Conservation (phyloP, 1,284 basidiomycete species). For the Ceratobasidium sp. region DNA sequence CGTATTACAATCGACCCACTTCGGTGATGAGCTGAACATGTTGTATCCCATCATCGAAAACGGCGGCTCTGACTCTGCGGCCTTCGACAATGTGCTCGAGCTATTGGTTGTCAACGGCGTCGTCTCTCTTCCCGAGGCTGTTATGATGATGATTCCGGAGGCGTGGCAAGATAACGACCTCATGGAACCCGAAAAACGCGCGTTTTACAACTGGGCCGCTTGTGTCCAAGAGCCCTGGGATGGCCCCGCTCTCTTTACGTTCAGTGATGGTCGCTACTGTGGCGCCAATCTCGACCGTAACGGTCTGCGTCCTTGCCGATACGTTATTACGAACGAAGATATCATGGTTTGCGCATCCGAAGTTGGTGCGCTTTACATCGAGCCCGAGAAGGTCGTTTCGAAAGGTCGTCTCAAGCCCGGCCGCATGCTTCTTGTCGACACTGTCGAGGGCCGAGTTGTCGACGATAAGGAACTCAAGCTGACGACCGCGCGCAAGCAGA, state of each 20-base stretch:
- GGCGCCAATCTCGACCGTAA: slow-evolving; percentile 97
- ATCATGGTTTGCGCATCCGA: slow-evolving; percentile 98
- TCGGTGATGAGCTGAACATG: slow-evolving; percentile 91
- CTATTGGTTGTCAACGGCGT: slow-evolving; percentile 94
- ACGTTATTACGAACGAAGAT: slow-evolving; percentile 92
- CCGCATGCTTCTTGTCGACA: slow-evolving; percentile 96
- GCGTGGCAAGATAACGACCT: slow-evolving; percentile 96
- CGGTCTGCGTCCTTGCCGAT: slow-evolving; percentile 93
- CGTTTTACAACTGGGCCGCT: slow-evolving; percentile 97
- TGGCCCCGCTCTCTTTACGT: slow-evolving; percentile 94
- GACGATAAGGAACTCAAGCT: slow-evolving; percentile 96
- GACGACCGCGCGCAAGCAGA: slow-evolving; percentile 87
- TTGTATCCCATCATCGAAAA: slow-evolving; percentile 96
- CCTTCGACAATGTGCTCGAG: slow-evolving; percentile 97
- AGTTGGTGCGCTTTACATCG: slow-evolving; percentile 88
- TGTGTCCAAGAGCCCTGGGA: slow-evolving; percentile 98
- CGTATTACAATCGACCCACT: slow-evolving; percentile 87
- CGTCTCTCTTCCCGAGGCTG: slow-evolving; percentile 90
- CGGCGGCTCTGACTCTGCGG: slow-evolving; percentile 95
- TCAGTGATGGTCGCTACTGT: slow-evolving; percentile 96
- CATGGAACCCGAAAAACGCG: slow-evolving; percentile 95
- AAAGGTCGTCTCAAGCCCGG: slow-evolving; percentile 97
- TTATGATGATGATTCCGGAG: slow-evolving; percentile 98
- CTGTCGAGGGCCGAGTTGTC: slow-evolving; percentile 92
- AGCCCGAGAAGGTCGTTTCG: slow-evolving; percentile 91